Conservation (phyloP, 257 asterid species). For the Solanum chmielewskii region DNA sequence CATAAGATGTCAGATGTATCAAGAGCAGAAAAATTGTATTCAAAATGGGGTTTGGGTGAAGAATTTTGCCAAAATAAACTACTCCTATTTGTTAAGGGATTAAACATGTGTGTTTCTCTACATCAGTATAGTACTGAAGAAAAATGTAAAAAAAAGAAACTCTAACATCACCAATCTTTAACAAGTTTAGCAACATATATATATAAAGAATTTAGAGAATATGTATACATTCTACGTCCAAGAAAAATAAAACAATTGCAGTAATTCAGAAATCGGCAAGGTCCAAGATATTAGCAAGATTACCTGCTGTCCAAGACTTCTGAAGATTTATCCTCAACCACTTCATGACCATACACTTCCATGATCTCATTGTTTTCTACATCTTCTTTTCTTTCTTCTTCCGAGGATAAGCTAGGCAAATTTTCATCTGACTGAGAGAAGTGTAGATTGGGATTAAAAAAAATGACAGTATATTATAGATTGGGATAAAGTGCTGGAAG, state of each 20-base stretch:
- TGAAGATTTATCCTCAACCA: conserved; percentile 10
- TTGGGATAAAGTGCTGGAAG: neutral
- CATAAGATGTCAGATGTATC: neutral
- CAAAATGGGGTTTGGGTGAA: neutral
- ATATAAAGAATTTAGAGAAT: neutral
- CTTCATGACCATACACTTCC: conserved; percentile 25
- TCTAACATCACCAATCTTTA: neutral
- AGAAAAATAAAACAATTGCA: neutral
- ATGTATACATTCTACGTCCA: neutral
- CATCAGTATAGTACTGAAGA: neutral
- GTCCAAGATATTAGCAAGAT: neutral
- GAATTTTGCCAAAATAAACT: neutral
- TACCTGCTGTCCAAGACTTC: conserved; percentile 4
- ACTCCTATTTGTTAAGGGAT: neutral
- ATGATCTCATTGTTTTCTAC: conserved; percentile 17
- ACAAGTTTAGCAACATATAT: neutral
- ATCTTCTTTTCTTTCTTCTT: conserved; percentile 18
- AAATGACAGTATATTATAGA: neutral
- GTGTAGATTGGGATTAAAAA: neutral
- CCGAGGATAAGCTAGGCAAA: conserved; percentile 14
- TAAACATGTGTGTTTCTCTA: neutral
- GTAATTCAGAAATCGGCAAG: neutral
- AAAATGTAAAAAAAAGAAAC: neutral
- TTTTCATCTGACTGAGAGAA: conserved; percentile 11
- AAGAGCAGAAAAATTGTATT: neutral